phyloP scores from a whole-genome alignment of 2,329 filamentous ascomycete genomes.

The Zasmidium cellare region DNA sequence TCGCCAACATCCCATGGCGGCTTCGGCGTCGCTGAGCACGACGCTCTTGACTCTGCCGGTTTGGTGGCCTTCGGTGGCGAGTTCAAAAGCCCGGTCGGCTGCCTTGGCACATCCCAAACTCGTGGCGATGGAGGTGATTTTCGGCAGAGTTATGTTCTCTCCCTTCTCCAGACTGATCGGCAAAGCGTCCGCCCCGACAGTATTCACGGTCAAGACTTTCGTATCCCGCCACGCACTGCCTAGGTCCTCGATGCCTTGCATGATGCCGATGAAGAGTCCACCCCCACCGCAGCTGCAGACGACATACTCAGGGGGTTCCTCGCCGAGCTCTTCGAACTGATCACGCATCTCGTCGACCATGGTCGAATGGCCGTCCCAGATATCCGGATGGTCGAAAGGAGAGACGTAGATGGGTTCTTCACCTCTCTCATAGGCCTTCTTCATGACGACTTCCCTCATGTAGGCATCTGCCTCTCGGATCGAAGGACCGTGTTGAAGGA shows the following conservation, averaged over 20 bases:
- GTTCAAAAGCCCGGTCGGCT: slow-evolving; percentile 66
- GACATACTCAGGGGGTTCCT: slow-evolving; percentile 63
- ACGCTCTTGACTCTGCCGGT: slow-evolving; percentile 57
- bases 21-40: slow-evolving; percentile 73
- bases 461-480: slow-evolving; percentile 71
- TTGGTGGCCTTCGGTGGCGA: slow-evolving; percentile 46
- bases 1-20: slow-evolving; percentile 72
- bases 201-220: slow-evolving; percentile 74
- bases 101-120: slow-evolving; percentile 71
- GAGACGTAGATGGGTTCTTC: slow-evolving; percentile 62
- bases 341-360: slow-evolving; percentile 55
- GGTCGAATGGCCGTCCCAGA: slow-evolving; percentile 66
- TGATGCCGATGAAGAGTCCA: slow-evolving; percentile 74
- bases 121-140: slow-evolving; percentile 74
- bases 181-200: slow-evolving; percentile 70
- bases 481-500: slow-evolving; percentile 66
- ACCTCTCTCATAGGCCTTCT: slow-evolving; percentile 40
- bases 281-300: slow-evolving; percentile 80
- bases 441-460: slow-evolving; percentile 60
- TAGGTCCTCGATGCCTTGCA: slow-evolving; percentile 65
- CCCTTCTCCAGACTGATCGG: slow-evolving; percentile 59
- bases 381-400: slow-evolving; percentile 67
- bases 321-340: slow-evolving; percentile 39
- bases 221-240: slow-evolving; percentile 33
- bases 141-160: slow-evolving; percentile 58